These are phyloP conservation scores for Hyaloperonospora brassicae DNA, from an alignment of 352 stramenopile genomes.

Conservation along the genomic window DNA sequence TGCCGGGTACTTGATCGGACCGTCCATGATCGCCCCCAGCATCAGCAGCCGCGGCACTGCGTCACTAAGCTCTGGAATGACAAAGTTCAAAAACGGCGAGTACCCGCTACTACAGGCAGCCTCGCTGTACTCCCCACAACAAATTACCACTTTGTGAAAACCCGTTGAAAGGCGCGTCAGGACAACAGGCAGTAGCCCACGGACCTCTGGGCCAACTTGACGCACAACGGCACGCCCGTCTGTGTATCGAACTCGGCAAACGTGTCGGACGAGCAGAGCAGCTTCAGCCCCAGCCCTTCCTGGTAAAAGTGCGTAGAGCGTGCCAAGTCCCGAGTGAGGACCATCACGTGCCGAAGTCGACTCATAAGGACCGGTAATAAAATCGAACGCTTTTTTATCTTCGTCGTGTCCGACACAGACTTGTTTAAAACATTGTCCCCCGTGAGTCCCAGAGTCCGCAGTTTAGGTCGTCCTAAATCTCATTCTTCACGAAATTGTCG, in stretches of 20 bases:
- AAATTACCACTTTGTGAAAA: too few relatives aligned
- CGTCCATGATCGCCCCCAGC: constrained; percentile 85
- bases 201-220: constrained; percentile 77
- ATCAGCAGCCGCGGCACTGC: constrained; percentile 79
- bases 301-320: constrained; percentile 78
- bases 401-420: too few relatives aligned
- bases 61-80: constrained; percentile 84
- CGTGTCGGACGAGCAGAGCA: constrained; percentile 69
- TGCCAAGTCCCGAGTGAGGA: constrained; percentile 78
- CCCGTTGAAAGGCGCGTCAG: too few relatives aligned
- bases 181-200: constrained; percentile 1
- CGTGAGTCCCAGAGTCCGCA: too few relatives aligned
- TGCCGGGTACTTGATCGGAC: constrained; percentile 88
- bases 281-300: constrained; percentile 64
- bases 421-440: too few relatives aligned
- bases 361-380: constrained; percentile 20
- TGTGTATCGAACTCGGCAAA: constrained; percentile 77
- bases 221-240: constrained; percentile 54
- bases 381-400: too few relatives aligned
- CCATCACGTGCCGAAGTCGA: constrained; percentile 73
- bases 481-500: too few relatives aligned
- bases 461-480: too few relatives aligned
- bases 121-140: constrained; percentile 28
- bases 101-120: constrained; percentile 81
- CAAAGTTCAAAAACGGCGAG: constrained; percentile 88